Evolutionary conservation across 495 filamentous ascomycete genomes (phyloP).

Genomic region (Apiosordaria backusii): DNA sequence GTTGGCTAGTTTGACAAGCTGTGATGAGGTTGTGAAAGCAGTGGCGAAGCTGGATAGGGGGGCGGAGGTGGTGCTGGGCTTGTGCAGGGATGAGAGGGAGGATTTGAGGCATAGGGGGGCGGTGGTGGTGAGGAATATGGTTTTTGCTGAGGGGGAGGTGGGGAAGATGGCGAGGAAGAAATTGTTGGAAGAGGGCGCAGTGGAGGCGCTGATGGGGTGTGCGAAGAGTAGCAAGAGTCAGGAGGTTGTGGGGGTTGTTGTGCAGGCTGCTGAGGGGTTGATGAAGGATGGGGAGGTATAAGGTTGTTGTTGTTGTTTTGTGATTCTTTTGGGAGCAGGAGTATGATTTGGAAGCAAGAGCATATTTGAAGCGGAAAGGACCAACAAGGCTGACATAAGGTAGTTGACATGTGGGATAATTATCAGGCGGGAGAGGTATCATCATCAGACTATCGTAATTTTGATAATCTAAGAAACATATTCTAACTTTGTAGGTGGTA

Average conservation of each 20-base stretch:
- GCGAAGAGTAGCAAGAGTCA: slow-evolving; percentile 61
- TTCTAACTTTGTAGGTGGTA: too few species aligned
- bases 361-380: not conserved
- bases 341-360: too few species aligned
- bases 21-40: slow-evolving; percentile 64
- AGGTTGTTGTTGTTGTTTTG: not conserved
- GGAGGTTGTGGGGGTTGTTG: slow-evolving; percentile 60
- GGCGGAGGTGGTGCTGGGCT: slow-evolving; percentile 61
- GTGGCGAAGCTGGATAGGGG: slow-evolving; percentile 67
- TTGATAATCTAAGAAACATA: too few species aligned
- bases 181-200: slow-evolving; percentile 47
- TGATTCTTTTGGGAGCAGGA: not conserved
- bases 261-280: slow-evolving; percentile 60
- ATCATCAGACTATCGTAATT: too few species aligned
- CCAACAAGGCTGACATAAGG: not conserved
- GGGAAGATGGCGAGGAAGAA: slow-evolving; percentile 48
- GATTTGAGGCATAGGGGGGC: slow-evolving; percentile 74
- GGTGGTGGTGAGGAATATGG: slow-evolving; percentile 67
- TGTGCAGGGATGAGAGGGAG: slow-evolving; percentile 74
- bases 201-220: slow-evolving; percentile 59
- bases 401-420: not conserved
- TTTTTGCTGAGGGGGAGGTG: slow-evolving; percentile 48
- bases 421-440: too few species aligned
- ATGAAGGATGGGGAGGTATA: slow-evolving; percentile 33
- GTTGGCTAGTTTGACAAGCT: slow-evolving; percentile 76